Conservation (phyloP, 768 basidiomycete genomes). For the Mycena pura region DNA sequence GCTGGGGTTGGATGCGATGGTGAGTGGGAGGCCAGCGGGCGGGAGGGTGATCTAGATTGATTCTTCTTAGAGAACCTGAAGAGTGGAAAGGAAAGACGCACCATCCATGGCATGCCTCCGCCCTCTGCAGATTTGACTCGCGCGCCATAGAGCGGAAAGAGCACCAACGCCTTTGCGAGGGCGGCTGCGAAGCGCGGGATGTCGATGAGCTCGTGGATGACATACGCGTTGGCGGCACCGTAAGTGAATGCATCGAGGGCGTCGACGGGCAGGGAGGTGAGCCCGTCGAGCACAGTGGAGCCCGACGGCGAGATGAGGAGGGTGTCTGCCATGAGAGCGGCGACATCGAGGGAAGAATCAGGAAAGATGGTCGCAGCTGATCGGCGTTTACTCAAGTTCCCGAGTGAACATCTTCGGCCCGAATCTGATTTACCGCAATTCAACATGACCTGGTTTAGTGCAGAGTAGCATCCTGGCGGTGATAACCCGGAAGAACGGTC, state of each 20-base stretch:
- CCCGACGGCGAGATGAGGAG: no score
- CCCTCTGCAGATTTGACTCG: slow-evolving; percentile 4
- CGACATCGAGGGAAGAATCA: no score
- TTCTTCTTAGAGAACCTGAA: not conserved
- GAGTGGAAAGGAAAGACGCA: not conserved
- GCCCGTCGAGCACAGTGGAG: no score
- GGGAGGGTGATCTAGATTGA: slow-evolving; percentile 6
- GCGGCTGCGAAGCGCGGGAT: slow-evolving; percentile 1
- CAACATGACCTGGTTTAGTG: no score
- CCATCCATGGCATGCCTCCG: slow-evolving; percentile 1
- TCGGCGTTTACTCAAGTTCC: no score
- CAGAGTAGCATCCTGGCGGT: no score
- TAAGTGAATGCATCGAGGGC: slow-evolving; percentile 9
- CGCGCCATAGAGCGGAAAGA: slow-evolving; percentile 13
- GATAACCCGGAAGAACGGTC: no score
- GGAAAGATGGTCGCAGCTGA: no score
- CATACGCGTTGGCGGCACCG: slow-evolving; percentile 16
- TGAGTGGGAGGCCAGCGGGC: slow-evolving; percentile 13
- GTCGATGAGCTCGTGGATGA: slow-evolving; percentile 11
- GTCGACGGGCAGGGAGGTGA: slow-evolving; percentile 7
- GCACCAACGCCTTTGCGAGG: not conserved
- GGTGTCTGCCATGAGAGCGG: no score
- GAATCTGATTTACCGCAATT: no score
- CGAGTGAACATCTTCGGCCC: no score
- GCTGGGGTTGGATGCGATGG: not conserved